These are phyloP conservation scores for Salix purpurea DNA, from an alignment of 345 rosid species.

Conservation along the genomic window DNA sequence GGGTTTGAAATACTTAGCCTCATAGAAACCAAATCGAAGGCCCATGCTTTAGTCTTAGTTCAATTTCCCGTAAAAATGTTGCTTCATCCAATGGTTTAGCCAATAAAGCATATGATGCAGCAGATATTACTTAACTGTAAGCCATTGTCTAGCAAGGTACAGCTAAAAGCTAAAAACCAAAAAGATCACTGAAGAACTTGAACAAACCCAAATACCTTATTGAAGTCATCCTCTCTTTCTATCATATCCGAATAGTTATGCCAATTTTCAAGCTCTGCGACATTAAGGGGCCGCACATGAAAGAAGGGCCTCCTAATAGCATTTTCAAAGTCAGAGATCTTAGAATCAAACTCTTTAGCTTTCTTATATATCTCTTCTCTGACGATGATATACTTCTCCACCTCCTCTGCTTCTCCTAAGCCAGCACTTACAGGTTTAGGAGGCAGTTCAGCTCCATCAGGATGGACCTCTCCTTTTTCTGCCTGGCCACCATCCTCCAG, in stretches of 20 bases:
- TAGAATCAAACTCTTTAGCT: constrained; percentile 93
- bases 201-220: constrained; percentile 70
- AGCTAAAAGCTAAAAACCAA: constrained; percentile 60
- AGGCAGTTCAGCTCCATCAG: constrained; percentile 51
- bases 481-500: constrained; percentile 43
- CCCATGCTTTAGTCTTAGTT: constrained; percentile 92
- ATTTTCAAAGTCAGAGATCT: constrained; percentile 88
- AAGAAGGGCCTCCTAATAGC: constrained; percentile 97
- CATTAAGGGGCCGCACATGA: constrained; percentile 86
- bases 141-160: constrained; percentile 53
- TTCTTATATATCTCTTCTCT: constrained; percentile 89
- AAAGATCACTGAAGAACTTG: constrained; percentile 28
- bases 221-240: constrained; percentile 77
- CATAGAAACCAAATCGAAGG: constrained; percentile 84
- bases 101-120: constrained; percentile 94
- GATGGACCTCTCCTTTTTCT: constrained; percentile 54
- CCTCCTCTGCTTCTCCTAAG: constrained; percentile 78
- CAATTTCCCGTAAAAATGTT: constrained; percentile 85
- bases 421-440: constrained; percentile 61
- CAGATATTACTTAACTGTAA: constrained; percentile 90
- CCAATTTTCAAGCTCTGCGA: constrained; percentile 95
- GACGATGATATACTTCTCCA: constrained; percentile 74
- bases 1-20: constrained; percentile 94
- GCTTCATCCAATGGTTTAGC: constrained; percentile 99
- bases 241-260: constrained; percentile 78